Conservation (phyloP, 768 basidiomycete genomes). For the Russula emetica region DNA sequence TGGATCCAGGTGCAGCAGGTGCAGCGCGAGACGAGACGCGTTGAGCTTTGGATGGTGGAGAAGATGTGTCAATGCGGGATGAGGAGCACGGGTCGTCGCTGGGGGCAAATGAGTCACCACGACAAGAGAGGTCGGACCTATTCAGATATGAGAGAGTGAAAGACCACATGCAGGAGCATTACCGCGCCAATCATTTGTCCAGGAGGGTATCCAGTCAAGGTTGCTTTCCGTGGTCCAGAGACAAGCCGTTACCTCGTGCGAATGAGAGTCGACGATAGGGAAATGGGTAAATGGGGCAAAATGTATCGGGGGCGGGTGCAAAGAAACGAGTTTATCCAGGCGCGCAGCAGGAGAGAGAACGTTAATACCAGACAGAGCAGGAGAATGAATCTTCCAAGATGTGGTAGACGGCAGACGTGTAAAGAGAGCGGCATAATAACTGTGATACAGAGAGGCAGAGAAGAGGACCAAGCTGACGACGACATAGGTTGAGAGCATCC, state of each 20-base stretch:
- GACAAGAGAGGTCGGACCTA: constrained; percentile 25
- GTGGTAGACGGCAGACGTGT: neutral
- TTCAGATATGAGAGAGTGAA: neutral
- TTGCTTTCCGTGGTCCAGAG: constrained; percentile 43
- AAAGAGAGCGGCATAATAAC: neutral
- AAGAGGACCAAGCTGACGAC: constrained; percentile 23
- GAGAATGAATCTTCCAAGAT: neutral
- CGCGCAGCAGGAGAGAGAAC: constrained; percentile 9
- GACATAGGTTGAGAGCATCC: constrained; percentile 24
- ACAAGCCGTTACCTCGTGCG: constrained; percentile 42
- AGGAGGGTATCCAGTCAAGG: constrained; percentile 36
- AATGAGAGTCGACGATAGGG: constrained; percentile 14
- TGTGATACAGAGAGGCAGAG: constrained; percentile 22
- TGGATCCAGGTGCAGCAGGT: constrained; percentile 45
- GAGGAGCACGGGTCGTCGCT: neutral
- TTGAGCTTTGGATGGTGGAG: constrained; percentile 19
- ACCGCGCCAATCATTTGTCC: constrained; percentile 47
- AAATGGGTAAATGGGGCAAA: constrained; percentile 29
- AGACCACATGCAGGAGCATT: constrained; percentile 3
- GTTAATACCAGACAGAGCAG: constrained; percentile 12
- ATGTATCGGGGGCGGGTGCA: constrained; percentile 29
- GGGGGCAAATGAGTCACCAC: constrained; percentile 11
- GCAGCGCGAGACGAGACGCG: constrained; percentile 37
- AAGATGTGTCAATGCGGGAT: neutral
- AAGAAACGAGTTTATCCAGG: constrained; percentile 30